A percentile compares a stretch with the other conserved stretches of the same genome.
phyloP scores from a whole-genome alignment of 306 rosid genomes.

The Vigna mungo region DNA sequence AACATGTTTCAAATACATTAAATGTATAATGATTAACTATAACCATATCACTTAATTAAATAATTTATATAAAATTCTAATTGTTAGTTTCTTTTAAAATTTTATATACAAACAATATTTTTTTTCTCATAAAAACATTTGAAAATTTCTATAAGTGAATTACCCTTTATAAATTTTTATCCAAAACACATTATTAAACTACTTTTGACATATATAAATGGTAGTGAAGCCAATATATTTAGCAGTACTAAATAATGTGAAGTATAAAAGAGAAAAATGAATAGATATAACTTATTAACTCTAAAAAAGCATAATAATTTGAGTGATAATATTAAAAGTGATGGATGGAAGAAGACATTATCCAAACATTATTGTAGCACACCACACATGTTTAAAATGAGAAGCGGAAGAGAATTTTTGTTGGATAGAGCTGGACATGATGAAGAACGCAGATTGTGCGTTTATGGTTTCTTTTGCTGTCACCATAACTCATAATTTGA shows the following conservation, averaged over 20 bases:
- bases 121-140: no score
- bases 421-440: background rate
- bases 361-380: constrained; percentile 5
- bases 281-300: background rate
- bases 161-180: no score
- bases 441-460: background rate
- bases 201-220: background rate
- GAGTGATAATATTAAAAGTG: background rate
- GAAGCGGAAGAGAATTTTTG: constrained; percentile 5
- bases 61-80: no score
- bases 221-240: background rate
- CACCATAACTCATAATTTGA: constrained; percentile 37
- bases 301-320: background rate
- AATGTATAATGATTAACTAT: no score
- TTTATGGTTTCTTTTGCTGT: background rate
- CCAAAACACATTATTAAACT: no score
- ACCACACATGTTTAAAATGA: constrained; percentile 33
- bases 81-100: no score
- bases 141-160: no score
- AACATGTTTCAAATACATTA: no score
- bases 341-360: constrained; percentile 8
- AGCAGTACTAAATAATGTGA: background rate
- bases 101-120: no score
- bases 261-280: background rate
- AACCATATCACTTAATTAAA: no score